Base-by-base conservation (phyloP, 2,329 filamentous ascomycete species). In the Mollisia scopiformis region DNA sequence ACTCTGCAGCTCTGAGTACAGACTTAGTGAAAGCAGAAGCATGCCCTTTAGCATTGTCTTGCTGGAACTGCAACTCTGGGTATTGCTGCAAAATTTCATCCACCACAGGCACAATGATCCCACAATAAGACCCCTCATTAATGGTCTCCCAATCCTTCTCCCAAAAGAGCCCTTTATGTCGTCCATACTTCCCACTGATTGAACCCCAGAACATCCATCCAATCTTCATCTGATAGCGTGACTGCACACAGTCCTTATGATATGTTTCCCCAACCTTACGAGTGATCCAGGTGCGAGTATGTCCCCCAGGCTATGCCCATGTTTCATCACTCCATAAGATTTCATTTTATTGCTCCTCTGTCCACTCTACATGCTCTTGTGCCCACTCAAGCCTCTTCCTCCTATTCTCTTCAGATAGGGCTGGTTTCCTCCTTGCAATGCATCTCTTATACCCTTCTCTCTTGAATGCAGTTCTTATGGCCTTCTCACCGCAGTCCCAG, bases 91-190 rank as follows among this genome's bases (percentile, higher is more conserved):
- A 19, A 27, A 64, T 64, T 3, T 57, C 39, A 13, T 66, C n/a
- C 3, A 64, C 13, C 14, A 66, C 27, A 10, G 51, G 64, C 6
- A 65, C 47, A 27, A 63, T 63, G 56, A 57, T 51, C 33, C 55
- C 50, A 49, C 1, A 55, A 33, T 66, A 64, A 8, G 37, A 62
- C 1, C 47, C 57, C 25, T 58, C 46, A 46, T 61, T 66, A 28
- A 66, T 62, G 2, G 54, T 62, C 41, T 57, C 55, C 57, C 43
- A 66, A 27, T 61, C 49, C 54, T 64, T 64, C 59, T 66, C 58
- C 58, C 33, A 63, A 47, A 64, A 64, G 16, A 66, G n/a, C 1
- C 60, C 60, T 35, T 37, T 43, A 54, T 62, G 39, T 27, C 30
- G 43, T 2, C 47, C 30, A 39, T 60, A 63, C 56, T 46, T 58